A percentile compares a stretch with the other conserved stretches of the same genome.
phyloP scores from a whole-genome alignment of 257 asterid species.

The Solanum sejunctum region DNA sequence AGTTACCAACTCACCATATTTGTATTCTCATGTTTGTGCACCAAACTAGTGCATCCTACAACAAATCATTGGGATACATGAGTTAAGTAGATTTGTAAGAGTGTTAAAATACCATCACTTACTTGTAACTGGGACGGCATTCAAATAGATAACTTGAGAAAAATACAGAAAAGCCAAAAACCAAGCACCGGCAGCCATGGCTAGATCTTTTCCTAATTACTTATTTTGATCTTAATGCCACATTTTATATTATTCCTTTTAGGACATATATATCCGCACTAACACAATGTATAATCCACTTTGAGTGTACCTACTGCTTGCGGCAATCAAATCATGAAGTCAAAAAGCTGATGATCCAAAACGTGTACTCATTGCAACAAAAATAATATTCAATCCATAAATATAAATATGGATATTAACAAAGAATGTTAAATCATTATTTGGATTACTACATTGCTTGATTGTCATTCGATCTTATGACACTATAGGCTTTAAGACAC shows the following conservation, averaged over 20 bases:
- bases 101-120: not conserved
- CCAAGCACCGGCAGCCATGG: slow-evolving; percentile 28
- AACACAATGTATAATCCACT: not conserved
- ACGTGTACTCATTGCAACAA: not conserved
- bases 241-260: slow-evolving; percentile 22
- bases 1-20: slow-evolving; percentile 34
- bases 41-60: slow-evolving; percentile 28
- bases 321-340: slow-evolving; percentile 17
- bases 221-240: not conserved
- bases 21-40: slow-evolving; percentile 6
- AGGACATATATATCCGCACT: slow-evolving; percentile 4
- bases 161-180: slow-evolving; percentile 27
- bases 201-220: not conserved
- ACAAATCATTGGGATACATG: not conserved
- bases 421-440: no score
- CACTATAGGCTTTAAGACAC: no score
- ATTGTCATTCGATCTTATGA: no score
- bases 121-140: slow-evolving; percentile 46
- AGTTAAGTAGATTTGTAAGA: not conserved
- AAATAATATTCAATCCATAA: no score
- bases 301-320: slow-evolving; percentile 14
- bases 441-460: no score
- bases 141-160: slow-evolving; percentile 22
- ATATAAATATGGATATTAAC: no score
- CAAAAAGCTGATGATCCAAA: slow-evolving; percentile 8